Conservation (phyloP, 805 yeast genomes). For the Suhomyces vadensis region DNA sequence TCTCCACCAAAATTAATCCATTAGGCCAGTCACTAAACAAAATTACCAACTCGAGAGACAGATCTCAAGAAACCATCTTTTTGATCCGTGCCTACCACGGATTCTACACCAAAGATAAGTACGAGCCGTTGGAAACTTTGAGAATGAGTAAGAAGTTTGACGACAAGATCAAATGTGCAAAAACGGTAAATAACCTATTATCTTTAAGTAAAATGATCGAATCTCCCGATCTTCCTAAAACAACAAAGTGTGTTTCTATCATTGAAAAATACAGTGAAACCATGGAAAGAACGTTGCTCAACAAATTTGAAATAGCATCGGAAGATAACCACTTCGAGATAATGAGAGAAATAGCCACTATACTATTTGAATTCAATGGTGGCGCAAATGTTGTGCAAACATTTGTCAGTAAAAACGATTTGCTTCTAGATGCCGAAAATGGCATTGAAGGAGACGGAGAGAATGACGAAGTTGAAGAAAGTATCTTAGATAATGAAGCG, state of each 20-base stretch:
- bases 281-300: slow-evolving; percentile 71
- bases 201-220: slow-evolving; percentile 65
- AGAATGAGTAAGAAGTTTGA: slow-evolving; percentile 47
- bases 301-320: slow-evolving; percentile 73
- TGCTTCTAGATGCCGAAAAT: slow-evolving; percentile 53
- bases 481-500: slow-evolving; percentile 42
- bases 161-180: slow-evolving; percentile 68
- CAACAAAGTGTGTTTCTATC: slow-evolving; percentile 34
- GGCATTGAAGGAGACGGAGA: slow-evolving; percentile 4
- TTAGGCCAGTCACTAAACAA: slow-evolving; percentile 66
- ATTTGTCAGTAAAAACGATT: slow-evolving; percentile 77
- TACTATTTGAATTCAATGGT: slow-evolving; percentile 78
- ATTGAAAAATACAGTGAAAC: slow-evolving; percentile 73
- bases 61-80: slow-evolving; percentile 69
- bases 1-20: slow-evolving; percentile 63
- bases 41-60: slow-evolving; percentile 70
- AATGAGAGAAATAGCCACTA: slow-evolving; percentile 74
- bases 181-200: slow-evolving; percentile 63
- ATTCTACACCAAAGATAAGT: slow-evolving; percentile 59
- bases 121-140: slow-evolving; percentile 58
- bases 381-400: slow-evolving; percentile 80
- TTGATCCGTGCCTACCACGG: slow-evolving; percentile 75
- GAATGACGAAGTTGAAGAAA: slow-evolving; percentile 26
- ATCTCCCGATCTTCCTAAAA: slow-evolving; percentile 51
- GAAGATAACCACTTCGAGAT: slow-evolving; percentile 64